Evolutionary conservation across 768 basidiomycete genomes (phyloP).

Genomic region (Trametes elegans): DNA sequence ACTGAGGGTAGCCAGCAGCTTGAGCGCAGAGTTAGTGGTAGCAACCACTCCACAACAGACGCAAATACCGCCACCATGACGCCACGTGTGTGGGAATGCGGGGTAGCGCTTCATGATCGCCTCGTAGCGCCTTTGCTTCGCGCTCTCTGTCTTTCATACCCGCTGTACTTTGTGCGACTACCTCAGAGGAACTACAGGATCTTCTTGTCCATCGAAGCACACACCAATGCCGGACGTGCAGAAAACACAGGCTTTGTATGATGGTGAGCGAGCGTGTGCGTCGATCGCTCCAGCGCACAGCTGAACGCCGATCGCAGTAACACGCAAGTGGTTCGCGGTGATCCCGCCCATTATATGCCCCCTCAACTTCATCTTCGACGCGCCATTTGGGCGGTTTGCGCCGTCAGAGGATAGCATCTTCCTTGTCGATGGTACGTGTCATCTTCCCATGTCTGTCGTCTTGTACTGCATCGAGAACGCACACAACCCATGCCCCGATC

Average conservation of each 20-base stretch:
- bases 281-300: background rate
- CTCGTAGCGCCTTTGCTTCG: too few relatives aligned
- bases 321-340: slow-evolving; percentile 47
- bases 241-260: slow-evolving; percentile 3
- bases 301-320: slow-evolving; percentile 22
- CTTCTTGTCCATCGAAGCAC: too few relatives aligned
- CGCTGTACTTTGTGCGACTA: too few relatives aligned
- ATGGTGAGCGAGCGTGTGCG: background rate
- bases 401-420: slow-evolving; percentile 44
- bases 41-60: too few relatives aligned
- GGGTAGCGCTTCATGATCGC: too few relatives aligned
- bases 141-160: too few relatives aligned
- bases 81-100: too few relatives aligned
- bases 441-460: background rate
- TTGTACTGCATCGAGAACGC: too few relatives aligned
- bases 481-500: slow-evolving; percentile 16
- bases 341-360: slow-evolving; percentile 37
- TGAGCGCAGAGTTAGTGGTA: too few relatives aligned
- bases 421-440: slow-evolving; percentile 56
- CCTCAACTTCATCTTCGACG: slow-evolving; percentile 53
- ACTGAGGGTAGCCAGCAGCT: too few relatives aligned
- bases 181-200: too few relatives aligned
- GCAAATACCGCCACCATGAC: too few relatives aligned
- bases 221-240: background rate
- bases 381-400: slow-evolving; percentile 80